Percentiles rank a stretch among this genome's conserved stretches.
Conservation (phyloP, 2,329 filamentous ascomycete species). For the Alternaria incomplexa region DNA sequence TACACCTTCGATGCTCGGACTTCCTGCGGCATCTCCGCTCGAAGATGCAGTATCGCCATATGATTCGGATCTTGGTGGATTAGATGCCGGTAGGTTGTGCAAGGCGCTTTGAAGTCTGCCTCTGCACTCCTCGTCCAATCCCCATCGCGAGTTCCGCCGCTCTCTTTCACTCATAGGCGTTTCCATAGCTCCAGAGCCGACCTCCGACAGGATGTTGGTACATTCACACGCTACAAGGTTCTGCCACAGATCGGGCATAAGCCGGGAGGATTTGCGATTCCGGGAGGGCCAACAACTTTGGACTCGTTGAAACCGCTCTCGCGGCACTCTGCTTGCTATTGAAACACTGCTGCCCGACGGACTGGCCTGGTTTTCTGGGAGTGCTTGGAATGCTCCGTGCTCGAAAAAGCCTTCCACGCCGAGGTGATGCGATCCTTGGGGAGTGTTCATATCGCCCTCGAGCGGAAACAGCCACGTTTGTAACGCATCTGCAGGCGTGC, state of each 20-base stretch:
- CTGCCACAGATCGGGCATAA: slow-evolving; percentile 47
- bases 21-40: slow-evolving; percentile 35
- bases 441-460: slow-evolving; percentile 36
- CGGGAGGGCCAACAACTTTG: slow-evolving; percentile 48
- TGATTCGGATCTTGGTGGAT: slow-evolving; percentile 30
- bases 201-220: slow-evolving; percentile 45
- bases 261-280: slow-evolving; percentile 35
- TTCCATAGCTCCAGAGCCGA: slow-evolving; percentile 27
- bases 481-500: slow-evolving; percentile 44
- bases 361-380: slow-evolving; percentile 36
- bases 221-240: slow-evolving; percentile 37
- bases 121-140: slow-evolving; percentile 47
- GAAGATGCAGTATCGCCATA: slow-evolving; percentile 41
- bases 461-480: slow-evolving; percentile 48
- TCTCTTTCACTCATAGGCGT: slow-evolving; percentile 38
- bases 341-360: slow-evolving; percentile 45
- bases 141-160: slow-evolving; percentile 45
- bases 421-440: slow-evolving; percentile 37
- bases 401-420: slow-evolving; percentile 42
- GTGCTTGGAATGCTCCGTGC: slow-evolving; percentile 30
- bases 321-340: slow-evolving; percentile 47
- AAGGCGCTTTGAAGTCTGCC: slow-evolving; percentile 47
- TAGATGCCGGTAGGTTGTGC: slow-evolving; percentile 31
- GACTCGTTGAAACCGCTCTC: slow-evolving; percentile 48
- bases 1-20: slow-evolving; percentile 37